These are phyloP conservation scores for Suhomyces sp. DNA, from an alignment of 805 yeast species.

Conservation along the genomic window DNA sequence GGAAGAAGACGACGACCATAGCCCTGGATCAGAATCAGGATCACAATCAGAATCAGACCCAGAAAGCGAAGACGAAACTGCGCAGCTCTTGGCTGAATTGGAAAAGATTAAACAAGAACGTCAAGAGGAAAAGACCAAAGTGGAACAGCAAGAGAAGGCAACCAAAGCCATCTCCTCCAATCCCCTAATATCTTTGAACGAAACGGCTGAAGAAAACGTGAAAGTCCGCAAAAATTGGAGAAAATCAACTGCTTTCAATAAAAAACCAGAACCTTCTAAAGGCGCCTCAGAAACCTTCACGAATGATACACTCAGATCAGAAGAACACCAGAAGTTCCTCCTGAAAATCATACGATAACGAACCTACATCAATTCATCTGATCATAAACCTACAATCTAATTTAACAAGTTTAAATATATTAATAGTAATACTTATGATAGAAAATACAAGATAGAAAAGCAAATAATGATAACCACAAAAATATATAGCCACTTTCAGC, in stretches of 20 bases:
- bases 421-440: constrained; percentile 4
- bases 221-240: constrained; percentile 41
- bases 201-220: constrained; percentile 6
- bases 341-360: constrained; percentile 32
- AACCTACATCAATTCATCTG: too few species aligned
- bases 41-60: constrained; percentile 6
- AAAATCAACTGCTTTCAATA: constrained; percentile 22
- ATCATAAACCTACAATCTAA: too few species aligned
- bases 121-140: constrained; percentile 9
- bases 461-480: not conserved
- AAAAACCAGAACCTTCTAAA: constrained; percentile 6
- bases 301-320: constrained; percentile 34
- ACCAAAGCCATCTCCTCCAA: constrained; percentile 10
- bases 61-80: constrained; percentile 17
- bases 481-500: not conserved
- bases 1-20: constrained; percentile 2
- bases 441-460: constrained; percentile 4
- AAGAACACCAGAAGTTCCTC: constrained; percentile 34
- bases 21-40: not conserved
- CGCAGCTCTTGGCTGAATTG: constrained; percentile 21
- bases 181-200: constrained; percentile 9
- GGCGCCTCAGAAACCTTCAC: constrained; percentile 20
- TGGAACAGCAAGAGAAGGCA: constrained; percentile 8
- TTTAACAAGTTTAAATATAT: constrained; percentile 1
- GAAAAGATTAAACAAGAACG: constrained; percentile 16